These are phyloP conservation scores for Yamadazyma philogaea DNA, from an alignment of 805 yeast species.

Conservation along the genomic window DNA sequence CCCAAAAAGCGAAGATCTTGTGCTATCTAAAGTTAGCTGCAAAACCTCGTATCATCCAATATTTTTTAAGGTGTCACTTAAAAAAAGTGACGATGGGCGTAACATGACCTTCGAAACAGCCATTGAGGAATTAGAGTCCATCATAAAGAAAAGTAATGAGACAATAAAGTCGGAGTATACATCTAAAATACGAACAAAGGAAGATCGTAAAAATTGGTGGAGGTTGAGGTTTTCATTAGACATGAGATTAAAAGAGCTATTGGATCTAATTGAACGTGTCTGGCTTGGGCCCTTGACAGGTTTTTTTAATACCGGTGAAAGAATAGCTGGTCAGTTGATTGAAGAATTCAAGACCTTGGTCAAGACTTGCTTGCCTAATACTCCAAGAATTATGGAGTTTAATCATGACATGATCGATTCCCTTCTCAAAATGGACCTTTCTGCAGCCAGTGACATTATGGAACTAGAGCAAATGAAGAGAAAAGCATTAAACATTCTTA, in stretches of 20 bases:
- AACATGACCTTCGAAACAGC: slow-evolving; percentile 43
- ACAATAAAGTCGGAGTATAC: slow-evolving; percentile 58
- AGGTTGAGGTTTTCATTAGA: slow-evolving; percentile 61
- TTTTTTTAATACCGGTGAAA: slow-evolving; percentile 37
- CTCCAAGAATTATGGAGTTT: neutral
- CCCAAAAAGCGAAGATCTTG: slow-evolving; percentile 50
- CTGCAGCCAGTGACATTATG: neutral
- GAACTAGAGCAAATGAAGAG: neutral
- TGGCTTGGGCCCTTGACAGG: slow-evolving; percentile 83
- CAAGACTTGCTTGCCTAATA: neutral
- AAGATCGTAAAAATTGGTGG: slow-evolving; percentile 80
- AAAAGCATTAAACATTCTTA: slow-evolving; percentile 48
- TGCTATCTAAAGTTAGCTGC: slow-evolving; percentile 45
- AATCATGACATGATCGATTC: neutral
- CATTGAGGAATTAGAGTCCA: slow-evolving; percentile 24
- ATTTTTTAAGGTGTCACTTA: slow-evolving; percentile 57
- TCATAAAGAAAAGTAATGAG: slow-evolving; percentile 59
- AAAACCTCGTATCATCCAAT: slow-evolving; percentile 32
- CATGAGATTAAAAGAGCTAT: slow-evolving; percentile 46
- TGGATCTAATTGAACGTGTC: slow-evolving; percentile 53
- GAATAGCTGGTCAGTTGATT: neutral
- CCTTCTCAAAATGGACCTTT: neutral
- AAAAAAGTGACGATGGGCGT: slow-evolving; percentile 42
- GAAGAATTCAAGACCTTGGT: slow-evolving; percentile 1
- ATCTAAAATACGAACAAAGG: slow-evolving; percentile 48